These are phyloP conservation scores for Kodamaea nitidulidarum DNA, from an alignment of 805 yeast genomes.

Conservation along the genomic window DNA sequence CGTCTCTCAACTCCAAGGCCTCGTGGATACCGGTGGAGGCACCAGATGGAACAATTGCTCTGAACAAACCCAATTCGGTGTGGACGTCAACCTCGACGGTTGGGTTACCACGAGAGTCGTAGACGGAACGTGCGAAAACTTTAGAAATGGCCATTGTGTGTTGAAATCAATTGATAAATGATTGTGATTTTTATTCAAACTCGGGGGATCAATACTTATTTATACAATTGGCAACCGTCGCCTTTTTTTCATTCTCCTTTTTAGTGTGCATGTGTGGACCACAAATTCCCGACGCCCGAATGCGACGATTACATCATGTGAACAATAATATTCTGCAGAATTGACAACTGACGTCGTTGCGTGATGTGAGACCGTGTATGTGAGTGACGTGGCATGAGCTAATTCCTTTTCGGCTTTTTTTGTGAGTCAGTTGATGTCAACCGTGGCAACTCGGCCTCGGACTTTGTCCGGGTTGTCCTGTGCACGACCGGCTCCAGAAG, in stretches of 20 bases:
- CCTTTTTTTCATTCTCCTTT: conserved; percentile 1
- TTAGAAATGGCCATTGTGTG: conserved; percentile 75
- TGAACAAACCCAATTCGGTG: conserved; percentile 91
- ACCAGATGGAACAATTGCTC: conserved; percentile 98
- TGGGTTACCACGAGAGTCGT: conserved; percentile 99
- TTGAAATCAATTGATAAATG: conserved; percentile 8
- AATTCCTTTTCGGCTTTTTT: neutral
- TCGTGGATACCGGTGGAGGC: conserved; percentile 99
- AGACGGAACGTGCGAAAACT: conserved; percentile 91
- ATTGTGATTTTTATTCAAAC: neutral
- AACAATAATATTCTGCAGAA: neutral
- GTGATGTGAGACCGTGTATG: neutral
- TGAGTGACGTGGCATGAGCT: neutral
- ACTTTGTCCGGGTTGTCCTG: conserved; percentile 2
- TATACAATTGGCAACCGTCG: conserved; percentile 1
- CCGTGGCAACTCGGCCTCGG: conserved; percentile 11
- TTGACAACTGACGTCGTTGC: neutral
- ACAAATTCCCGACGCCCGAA: conserved; percentile 21
- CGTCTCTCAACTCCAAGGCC: conserved; percentile 98
- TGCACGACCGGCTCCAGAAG: conserved; percentile 4
- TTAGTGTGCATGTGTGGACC: conserved; percentile 19
- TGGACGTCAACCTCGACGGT: conserved; percentile 96
- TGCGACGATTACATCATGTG: neutral
- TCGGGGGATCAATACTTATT: conserved; percentile 1
- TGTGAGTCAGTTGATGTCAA: conserved; percentile 7